Base-by-base conservation (phyloP, 495 filamentous ascomycete species). In the Penicillium cosmopolitanum region DNA sequence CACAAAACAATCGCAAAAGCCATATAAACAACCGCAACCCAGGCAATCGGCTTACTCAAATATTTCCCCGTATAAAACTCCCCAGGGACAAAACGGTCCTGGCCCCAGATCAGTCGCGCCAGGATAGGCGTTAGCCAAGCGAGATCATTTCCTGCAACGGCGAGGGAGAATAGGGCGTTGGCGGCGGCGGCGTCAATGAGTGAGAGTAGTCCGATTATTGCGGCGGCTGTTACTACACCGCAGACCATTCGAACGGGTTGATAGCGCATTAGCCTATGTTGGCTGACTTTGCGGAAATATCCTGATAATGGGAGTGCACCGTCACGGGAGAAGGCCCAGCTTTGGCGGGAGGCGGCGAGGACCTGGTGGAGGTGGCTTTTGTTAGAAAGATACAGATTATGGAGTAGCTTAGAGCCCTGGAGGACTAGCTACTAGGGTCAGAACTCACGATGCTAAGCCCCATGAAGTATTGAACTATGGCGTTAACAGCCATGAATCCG, bases 41-140 rank as follows among this genome's bases (percentile, higher is more conserved):
- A 84, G 1, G 77, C 83, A 59, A 86, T 77, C 5, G 81, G 80
- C 58, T 84, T 86, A 21, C 73, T 68, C 13, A 70, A 51, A 36
- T 69, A 70, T 33, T 61, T 61, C 0, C 85, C 87, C 1, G 83
- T 86, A 64, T 86, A 87, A 66, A 86, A 82, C 10, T 84, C 81
- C 0, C 87, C 87, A 0, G 85, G 85, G n/a, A 78, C 78, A 62
- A 90, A 90, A 53, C 82, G 83, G 0, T 77, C 66, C 54, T 82
- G 65, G 7, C 86, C 87, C 86, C 86, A 90, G 11, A 87, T 66
- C 0, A 89, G 71, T 10, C 87, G 83, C 48, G 79, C 79, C 43
- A 88, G 72, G 56, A 90, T 88, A 1, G 87, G 87, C 1, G 75
- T 79, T n/a, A 80, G 72, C 85, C 85, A 90, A 3, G 86, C 83